Evolutionary conservation across 1,284 basidiomycete species (phyloP).

Genomic region (Ceratobasidium sp.): DNA sequence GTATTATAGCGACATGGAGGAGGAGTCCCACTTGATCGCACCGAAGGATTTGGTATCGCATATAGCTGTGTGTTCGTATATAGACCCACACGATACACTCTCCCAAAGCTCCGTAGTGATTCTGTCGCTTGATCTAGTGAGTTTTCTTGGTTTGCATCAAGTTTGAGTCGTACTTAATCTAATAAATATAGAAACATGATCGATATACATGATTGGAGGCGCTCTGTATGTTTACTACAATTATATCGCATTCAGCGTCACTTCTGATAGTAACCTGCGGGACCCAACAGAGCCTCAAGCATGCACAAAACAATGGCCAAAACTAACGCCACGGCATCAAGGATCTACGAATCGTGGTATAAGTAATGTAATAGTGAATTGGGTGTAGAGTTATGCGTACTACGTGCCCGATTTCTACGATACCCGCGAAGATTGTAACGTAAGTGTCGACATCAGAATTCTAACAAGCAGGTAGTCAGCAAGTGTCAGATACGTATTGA

Average conservation of each 20-base stretch:
- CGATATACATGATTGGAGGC: not conserved
- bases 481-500: not conserved
- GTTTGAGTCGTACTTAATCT: not conserved
- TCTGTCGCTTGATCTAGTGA: not conserved
- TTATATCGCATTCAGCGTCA: not conserved
- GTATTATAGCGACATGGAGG: not conserved
- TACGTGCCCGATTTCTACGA: not conserved
- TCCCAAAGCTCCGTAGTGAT: not conserved
- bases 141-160: not conserved
- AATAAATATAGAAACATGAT: not conserved
- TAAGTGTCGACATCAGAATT: not conserved
- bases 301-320: not conserved
- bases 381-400: not conserved
- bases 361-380: not conserved
- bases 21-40: not conserved
- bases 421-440: not conserved
- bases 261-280: not conserved
- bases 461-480: not conserved
- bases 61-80: not conserved
- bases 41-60: not conserved
- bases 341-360: not conserved
- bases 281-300: not conserved
- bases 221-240: no score
- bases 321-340: not conserved
- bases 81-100: not conserved